These are phyloP conservation scores for Wickerhamiella bombiphila DNA, from an alignment of 805 yeast species.

Conservation along the genomic window DNA sequence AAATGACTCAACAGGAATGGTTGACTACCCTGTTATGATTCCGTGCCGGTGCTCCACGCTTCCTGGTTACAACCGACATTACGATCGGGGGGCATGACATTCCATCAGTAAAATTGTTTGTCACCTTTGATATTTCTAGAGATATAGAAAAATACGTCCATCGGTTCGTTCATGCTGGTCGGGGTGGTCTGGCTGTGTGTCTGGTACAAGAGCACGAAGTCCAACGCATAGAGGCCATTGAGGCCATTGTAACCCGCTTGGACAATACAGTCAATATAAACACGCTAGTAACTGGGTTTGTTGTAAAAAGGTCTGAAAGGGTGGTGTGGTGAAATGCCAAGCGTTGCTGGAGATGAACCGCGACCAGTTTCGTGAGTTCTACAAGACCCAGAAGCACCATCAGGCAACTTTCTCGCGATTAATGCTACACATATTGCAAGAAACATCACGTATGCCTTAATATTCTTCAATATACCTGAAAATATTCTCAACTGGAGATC, in stretches of 20 bases:
- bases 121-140: slow-evolving; percentile 86
- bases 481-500: too few species aligned
- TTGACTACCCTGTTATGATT: slow-evolving; percentile 83
- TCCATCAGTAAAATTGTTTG: slow-evolving; percentile 77
- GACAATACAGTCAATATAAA: slow-evolving; percentile 66
- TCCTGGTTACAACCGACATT: slow-evolving; percentile 89
- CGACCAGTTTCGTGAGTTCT: slow-evolving; percentile 71
- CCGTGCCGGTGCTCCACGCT: slow-evolving; percentile 87
- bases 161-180: slow-evolving; percentile 96
- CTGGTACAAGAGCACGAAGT: slow-evolving; percentile 80
- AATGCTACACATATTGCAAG: background rate
- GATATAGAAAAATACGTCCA: slow-evolving; percentile 95
- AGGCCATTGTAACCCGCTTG: slow-evolving; percentile 70
- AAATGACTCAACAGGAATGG: slow-evolving; percentile 86
- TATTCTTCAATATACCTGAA: too few species aligned
- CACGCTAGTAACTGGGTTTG: slow-evolving; percentile 52
- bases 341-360: slow-evolving; percentile 87
- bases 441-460: too few species aligned
- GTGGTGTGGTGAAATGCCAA: slow-evolving; percentile 76
- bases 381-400: slow-evolving; percentile 31
- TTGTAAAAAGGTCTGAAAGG: slow-evolving; percentile 54
- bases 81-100: slow-evolving; percentile 97
- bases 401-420: too few species aligned
- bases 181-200: slow-evolving; percentile 69
- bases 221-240: slow-evolving; percentile 67